Conservation (phyloP, 2,329 filamentous ascomycete genomes). For the Pochonia chlamydosporia region DNA sequence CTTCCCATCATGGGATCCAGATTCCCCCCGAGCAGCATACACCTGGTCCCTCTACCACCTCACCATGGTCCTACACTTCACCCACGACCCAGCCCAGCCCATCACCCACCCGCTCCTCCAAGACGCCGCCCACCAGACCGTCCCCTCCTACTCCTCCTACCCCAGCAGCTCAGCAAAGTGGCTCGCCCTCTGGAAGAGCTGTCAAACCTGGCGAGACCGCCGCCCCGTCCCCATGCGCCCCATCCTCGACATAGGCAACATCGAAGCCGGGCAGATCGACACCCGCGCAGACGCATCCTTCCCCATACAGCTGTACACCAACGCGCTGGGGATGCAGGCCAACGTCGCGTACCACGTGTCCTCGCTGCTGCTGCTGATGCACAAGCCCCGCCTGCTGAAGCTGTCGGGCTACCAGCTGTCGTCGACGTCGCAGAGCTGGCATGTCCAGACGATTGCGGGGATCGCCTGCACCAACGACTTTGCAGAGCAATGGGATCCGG, state of each 20-base stretch:
- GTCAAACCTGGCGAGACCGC: slow-evolving; percentile 13
- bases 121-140: neutral
- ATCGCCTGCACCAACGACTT: slow-evolving; percentile 22
- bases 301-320: slow-evolving; percentile 15
- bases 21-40: slow-evolving; percentile 4
- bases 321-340: slow-evolving; percentile 14
- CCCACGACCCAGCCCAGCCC: neutral
- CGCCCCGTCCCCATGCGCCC: slow-evolving; percentile 12
- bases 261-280: slow-evolving; percentile 15
- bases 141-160: neutral
- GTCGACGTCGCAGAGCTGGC: slow-evolving; percentile 18
- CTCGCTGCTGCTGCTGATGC: slow-evolving; percentile 14
- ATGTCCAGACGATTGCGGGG: slow-evolving; percentile 23
- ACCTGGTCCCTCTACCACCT: slow-evolving; percentile 9
- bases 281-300: slow-evolving; percentile 12
- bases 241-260: slow-evolving; percentile 13
- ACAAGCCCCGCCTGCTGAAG: slow-evolving; percentile 16
- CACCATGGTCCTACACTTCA: slow-evolving; percentile 8
- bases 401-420: slow-evolving; percentile 6
- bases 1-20: neutral
- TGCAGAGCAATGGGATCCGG: slow-evolving; percentile 26
- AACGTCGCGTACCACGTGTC: slow-evolving; percentile 16
- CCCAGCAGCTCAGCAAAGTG: slow-evolving; percentile 6
- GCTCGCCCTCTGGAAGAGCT: slow-evolving; percentile 12
- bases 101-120: neutral